Evolutionary conservation across 345 rosid genomes (phyloP).

Genomic region (Citrus mangshanensis): DNA sequence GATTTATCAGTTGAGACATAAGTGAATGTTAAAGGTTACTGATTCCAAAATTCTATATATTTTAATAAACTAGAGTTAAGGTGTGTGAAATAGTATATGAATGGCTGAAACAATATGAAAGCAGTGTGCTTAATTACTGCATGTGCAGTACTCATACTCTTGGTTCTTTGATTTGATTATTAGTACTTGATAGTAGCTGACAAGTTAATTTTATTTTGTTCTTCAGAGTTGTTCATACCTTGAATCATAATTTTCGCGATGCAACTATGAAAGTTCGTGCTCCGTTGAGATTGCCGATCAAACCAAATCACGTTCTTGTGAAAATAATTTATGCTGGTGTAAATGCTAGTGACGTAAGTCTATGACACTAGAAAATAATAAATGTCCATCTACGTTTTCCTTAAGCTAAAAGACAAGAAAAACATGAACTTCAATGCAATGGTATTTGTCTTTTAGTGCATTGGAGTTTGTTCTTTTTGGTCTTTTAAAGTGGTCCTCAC

Average conservation of each 20-base stretch:
- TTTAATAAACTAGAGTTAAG: background rate
- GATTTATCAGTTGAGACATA: background rate
- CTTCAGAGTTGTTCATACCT: constrained; percentile 81
- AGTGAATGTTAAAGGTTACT: background rate
- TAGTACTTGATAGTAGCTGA: constrained; percentile 9
- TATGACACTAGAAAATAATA: constrained; percentile 9
- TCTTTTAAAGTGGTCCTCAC: background rate
- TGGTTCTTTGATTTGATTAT: constrained; percentile 3
- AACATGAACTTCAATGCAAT: background rate
- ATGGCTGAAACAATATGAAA: background rate
- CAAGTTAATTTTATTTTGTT: constrained; percentile 15
- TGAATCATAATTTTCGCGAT: constrained; percentile 80
- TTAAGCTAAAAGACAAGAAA: background rate
- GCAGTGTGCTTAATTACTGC: background rate
- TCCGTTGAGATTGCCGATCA: constrained; percentile 60
- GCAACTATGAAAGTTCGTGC: constrained; percentile 62
- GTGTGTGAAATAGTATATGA: background rate
- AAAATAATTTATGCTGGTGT: constrained; percentile 94
- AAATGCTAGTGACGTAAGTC: constrained; percentile 99
- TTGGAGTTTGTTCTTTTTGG: background rate
- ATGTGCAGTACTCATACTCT: background rate
- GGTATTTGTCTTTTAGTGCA: background rate
- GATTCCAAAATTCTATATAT: background rate
- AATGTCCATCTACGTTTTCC: background rate
- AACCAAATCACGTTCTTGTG: constrained; percentile 67